Evolutionary conservation across 2,329 filamentous ascomycete genomes (phyloP).

Genomic region (Colletotrichum sp.): DNA sequence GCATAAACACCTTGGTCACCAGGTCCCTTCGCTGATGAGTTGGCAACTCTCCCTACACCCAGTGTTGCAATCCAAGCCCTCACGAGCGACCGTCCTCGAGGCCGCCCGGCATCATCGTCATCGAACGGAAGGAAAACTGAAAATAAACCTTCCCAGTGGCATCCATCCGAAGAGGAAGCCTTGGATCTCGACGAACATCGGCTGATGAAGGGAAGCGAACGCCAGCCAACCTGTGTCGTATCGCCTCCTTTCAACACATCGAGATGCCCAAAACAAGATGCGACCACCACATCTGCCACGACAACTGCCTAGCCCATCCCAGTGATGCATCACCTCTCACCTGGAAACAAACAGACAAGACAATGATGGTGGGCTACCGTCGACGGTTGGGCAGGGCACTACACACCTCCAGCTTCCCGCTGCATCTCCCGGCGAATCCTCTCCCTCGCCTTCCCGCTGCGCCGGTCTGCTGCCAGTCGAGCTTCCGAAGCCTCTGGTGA

Average conservation of each 20-base stretch:
- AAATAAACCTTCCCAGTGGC: neutral
- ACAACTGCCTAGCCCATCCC: neutral
- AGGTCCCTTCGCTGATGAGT: slow-evolving; percentile 15
- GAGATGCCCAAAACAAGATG: neutral
- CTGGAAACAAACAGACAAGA: neutral
- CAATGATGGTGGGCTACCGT: neutral
- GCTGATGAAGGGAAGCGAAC: neutral
- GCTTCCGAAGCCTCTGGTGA: neutral
- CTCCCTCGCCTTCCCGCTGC: slow-evolving; percentile 4
- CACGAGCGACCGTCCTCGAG: neutral
- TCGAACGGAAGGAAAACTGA: neutral
- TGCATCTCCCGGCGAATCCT: slow-evolving; percentile 2
- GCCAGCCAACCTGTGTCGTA: neutral
- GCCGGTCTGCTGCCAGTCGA: slow-evolving; percentile 2
- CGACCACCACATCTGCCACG: neutral
- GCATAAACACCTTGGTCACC: slow-evolving; percentile 22
- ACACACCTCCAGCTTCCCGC: neutral
- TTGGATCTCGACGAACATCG: neutral
- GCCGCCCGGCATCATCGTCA: neutral
- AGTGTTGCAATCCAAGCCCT: slow-evolving; percentile 1
- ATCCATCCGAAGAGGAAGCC: neutral
- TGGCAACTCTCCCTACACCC: slow-evolving; percentile 15
- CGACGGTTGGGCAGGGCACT: neutral
- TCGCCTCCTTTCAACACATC: neutral
- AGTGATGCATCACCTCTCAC: neutral